These are phyloP conservation scores for Lanzia echinophila DNA, from an alignment of 2,329 filamentous ascomycete genomes.

Conservation along the genomic window DNA sequence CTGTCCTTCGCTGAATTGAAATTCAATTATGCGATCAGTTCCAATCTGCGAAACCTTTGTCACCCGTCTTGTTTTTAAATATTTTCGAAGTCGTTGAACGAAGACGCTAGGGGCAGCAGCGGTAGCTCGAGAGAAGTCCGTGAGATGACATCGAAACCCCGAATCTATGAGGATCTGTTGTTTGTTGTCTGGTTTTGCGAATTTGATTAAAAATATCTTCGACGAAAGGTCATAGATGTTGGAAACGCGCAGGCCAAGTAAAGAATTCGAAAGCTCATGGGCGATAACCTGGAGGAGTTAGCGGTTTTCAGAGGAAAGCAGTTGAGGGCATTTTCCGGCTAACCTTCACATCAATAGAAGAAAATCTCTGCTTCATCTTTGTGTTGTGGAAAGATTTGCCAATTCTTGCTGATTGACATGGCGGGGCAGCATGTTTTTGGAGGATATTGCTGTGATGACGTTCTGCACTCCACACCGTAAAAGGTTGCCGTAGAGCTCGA, in stretches of 20 bases:
- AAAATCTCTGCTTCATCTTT: slow-evolving; percentile 71
- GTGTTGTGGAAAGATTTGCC: background rate
- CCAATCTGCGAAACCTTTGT: slow-evolving; percentile 80
- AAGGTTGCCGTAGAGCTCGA: background rate
- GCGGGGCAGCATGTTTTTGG: background rate
- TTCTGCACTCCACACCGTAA: background rate
- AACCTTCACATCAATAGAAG: slow-evolving; percentile 71
- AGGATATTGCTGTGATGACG: background rate
- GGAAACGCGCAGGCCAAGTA: slow-evolving; percentile 73
- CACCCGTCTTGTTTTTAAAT: slow-evolving; percentile 76
- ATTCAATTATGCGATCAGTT: slow-evolving; percentile 87
- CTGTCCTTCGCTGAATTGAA: slow-evolving; percentile 85
- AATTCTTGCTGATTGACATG: background rate
- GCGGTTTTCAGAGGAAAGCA: background rate
- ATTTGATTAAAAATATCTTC: slow-evolving; percentile 92
- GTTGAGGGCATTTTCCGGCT: slow-evolving; percentile 2
- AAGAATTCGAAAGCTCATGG: slow-evolving; percentile 75
- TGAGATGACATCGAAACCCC: slow-evolving; percentile 92
- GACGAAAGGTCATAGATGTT: slow-evolving; percentile 97
- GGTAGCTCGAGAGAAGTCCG: slow-evolving; percentile 81
- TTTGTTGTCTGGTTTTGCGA: slow-evolving; percentile 81
- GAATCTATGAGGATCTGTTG: slow-evolving; percentile 90
- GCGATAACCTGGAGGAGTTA: slow-evolving; percentile 65
- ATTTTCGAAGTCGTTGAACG: slow-evolving; percentile 78
- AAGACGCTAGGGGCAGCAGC: slow-evolving; percentile 80